A percentile compares a stretch with the other conserved stretches of the same genome.
These are phyloP conservation scores for Saccharomyces hybrid DNA, from an alignment of 1,139 yeast genomes.

Conservation along the genomic window DNA sequence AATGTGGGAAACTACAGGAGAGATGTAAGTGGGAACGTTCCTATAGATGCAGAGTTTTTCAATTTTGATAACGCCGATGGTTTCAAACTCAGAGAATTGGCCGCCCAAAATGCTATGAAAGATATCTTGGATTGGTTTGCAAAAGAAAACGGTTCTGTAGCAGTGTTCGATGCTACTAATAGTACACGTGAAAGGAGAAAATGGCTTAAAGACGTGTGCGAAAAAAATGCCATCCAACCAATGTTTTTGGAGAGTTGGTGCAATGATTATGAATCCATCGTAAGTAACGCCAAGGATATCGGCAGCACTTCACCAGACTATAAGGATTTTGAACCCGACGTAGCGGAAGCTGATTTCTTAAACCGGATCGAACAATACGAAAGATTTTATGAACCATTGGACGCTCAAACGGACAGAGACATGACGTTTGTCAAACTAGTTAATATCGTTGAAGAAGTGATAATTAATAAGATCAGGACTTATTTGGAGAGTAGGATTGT, in stretches of 20 bases:
- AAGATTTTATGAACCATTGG: slow-evolving; percentile 66
- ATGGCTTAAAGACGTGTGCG: slow-evolving; percentile 55
- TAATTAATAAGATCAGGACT: slow-evolving; percentile 78
- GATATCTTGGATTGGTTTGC: slow-evolving; percentile 87
- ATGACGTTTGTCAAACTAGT: slow-evolving; percentile 79
- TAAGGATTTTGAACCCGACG: slow-evolving; percentile 59
- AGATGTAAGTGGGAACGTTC: slow-evolving; percentile 40
- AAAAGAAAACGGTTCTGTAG: slow-evolving; percentile 78
- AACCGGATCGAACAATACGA: slow-evolving; percentile 69
- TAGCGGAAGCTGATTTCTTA: slow-evolving; percentile 64
- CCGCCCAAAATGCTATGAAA: slow-evolving; percentile 63
- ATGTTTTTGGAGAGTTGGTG: slow-evolving; percentile 91
- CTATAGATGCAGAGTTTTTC: slow-evolving; percentile 70
- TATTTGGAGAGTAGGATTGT: slow-evolving; percentile 89
- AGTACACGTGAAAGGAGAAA: slow-evolving; percentile 65
- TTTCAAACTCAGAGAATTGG: slow-evolving; percentile 52
- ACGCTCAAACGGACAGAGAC: slow-evolving; percentile 47
- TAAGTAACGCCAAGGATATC: slow-evolving; percentile 76
- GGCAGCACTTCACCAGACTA: slow-evolving; percentile 86
- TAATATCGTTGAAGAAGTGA: slow-evolving; percentile 80
- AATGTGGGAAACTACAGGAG: slow-evolving; percentile 85
- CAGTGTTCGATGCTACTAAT: slow-evolving; percentile 84
- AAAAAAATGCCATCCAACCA: slow-evolving; percentile 68
- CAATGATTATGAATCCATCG: slow-evolving; percentile 68
- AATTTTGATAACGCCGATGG: slow-evolving; percentile 61